These are phyloP conservation scores for Trichoderma breve DNA, from an alignment of 2,329 filamentous ascomycete genomes.

Conservation along the genomic window DNA sequence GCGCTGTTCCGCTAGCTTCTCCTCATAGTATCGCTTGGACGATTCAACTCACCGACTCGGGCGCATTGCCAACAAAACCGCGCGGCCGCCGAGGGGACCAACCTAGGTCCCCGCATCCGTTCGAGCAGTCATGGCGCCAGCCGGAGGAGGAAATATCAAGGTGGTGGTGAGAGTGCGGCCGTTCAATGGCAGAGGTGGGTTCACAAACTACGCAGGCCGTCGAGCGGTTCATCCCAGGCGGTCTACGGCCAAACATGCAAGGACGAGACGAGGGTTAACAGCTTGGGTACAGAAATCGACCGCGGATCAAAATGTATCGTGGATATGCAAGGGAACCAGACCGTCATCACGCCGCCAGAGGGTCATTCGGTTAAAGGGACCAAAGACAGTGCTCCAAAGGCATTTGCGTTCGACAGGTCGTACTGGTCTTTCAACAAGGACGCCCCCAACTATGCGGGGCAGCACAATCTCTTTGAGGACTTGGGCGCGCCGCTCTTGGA, in stretches of 20 bases:
- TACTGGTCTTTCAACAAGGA: conserved; percentile 96
- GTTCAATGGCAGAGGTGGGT: conserved; percentile 88
- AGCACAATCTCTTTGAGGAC: conserved; percentile 85
- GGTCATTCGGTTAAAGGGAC: conserved; percentile 61
- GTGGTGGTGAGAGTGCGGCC: conserved; percentile 96
- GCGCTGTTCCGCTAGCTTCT: not conserved
- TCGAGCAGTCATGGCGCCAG: conserved; percentile 41
- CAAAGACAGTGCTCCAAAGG: conserved; percentile 72
- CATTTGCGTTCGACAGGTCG: conserved; percentile 93
- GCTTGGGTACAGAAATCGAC: conserved; percentile 67
- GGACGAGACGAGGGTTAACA: conserved; percentile 24
- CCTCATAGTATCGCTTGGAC: not conserved
- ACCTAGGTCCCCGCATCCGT: conserved; percentile 36
- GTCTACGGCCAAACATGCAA: not conserved
- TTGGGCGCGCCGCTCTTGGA: conserved; percentile 87
- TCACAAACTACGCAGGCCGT: conserved; percentile 5
- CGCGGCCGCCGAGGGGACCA: conserved; percentile 34
- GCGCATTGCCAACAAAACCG: conserved; percentile 31
- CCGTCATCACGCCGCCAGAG: conserved; percentile 73
- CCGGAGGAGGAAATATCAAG: conserved; percentile 95
- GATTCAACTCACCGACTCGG: conserved; percentile 22
- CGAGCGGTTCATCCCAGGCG: not conserved
- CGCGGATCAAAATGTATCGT: conserved; percentile 94
- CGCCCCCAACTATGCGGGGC: conserved; percentile 80
- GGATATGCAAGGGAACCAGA: conserved; percentile 92